Conservation (phyloP, 345 rosid genomes). For the Lepidium sativum region DNA sequence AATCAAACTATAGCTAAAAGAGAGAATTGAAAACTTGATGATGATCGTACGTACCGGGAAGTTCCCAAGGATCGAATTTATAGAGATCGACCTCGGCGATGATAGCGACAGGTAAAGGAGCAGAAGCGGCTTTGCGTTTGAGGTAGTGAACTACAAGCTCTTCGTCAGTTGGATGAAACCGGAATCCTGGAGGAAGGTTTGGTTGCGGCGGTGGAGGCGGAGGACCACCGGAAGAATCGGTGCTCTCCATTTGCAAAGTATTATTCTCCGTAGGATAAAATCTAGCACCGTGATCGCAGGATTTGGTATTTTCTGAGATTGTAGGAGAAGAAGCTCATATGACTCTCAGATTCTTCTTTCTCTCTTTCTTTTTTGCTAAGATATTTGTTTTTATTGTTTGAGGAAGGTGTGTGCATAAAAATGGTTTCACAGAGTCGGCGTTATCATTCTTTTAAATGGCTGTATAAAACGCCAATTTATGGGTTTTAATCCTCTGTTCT, state of each 20-base stretch:
- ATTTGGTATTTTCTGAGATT: not conserved
- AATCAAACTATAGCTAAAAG: not conserved
- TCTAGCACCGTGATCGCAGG: constrained; percentile 22
- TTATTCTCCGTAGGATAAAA: not conserved
- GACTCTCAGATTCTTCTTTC: not conserved
- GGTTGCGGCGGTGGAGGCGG: constrained; percentile 45
- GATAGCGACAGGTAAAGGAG: constrained; percentile 78
- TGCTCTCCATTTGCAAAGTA: constrained; percentile 52
- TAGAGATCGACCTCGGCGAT: constrained; percentile 91
- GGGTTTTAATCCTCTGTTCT: constrained; percentile 26
- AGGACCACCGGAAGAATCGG: constrained; percentile 60
- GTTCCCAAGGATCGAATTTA: constrained; percentile 98
- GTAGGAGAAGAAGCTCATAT: constrained; percentile 9
- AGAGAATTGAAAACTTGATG: not conserved
- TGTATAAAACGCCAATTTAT: constrained; percentile 20
- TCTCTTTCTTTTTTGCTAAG: not conserved
- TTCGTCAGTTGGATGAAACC: constrained; percentile 98
- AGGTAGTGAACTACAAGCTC: constrained; percentile 95
- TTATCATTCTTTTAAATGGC: constrained; percentile 28
- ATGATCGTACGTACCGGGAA: constrained; percentile 51
- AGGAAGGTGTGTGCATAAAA: not conserved
- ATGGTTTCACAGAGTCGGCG: constrained; percentile 27
- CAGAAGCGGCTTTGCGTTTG: constrained; percentile 71
- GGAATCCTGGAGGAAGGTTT: constrained; percentile 90
- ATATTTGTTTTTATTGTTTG: not conserved